Percentiles rank a stretch among this genome's conserved stretches.
Evolutionary conservation across 202 grass and related monocot species (phyloP).

Genomic region (Musa balbisiana): DNA sequence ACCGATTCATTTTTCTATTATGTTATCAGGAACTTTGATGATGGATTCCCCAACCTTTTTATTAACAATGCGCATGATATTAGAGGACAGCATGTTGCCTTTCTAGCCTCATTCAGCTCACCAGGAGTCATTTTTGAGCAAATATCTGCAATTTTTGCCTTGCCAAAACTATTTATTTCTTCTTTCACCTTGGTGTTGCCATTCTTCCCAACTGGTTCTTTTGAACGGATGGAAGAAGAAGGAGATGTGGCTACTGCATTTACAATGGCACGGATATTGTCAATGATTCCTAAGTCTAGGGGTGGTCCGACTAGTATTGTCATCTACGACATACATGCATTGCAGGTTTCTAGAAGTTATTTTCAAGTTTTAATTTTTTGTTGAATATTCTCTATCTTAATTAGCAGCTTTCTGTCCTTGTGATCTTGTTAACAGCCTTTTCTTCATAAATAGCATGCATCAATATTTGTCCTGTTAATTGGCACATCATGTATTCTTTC

Average conservation of each 20-base stretch:
- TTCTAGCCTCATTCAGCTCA: conserved; percentile 34
- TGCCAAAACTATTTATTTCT: conserved; percentile 84
- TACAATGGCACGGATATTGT: conserved; percentile 79
- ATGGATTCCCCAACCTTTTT: conserved; percentile 20
- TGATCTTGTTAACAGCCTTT: neutral
- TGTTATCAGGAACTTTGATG: conserved; percentile 16
- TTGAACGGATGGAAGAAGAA: conserved; percentile 90
- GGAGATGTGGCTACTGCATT: conserved; percentile 93
- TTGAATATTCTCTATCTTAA: neutral
- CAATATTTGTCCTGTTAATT: neutral
- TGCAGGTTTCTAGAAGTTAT: conserved; percentile 38
- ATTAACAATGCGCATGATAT: conserved; percentile 15
- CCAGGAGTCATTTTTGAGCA: conserved; percentile 83
- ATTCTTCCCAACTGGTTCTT: conserved; percentile 92
- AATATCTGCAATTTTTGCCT: conserved; percentile 83
- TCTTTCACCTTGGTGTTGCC: conserved; percentile 89
- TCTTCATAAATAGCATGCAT: neutral
- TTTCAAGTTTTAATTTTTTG: neutral
- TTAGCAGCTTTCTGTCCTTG: neutral
- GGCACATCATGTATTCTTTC: neutral
- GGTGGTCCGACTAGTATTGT: conserved; percentile 82
- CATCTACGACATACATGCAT: conserved; percentile 94
- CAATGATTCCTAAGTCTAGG: conserved; percentile 80
- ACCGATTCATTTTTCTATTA: neutral
- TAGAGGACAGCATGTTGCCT: conserved; percentile 47